A percentile compares a stretch with the other conserved stretches of the same genome.
Evolutionary conservation across 805 yeast species (phyloP).

Genomic region (Lipomyces japonicus): DNA sequence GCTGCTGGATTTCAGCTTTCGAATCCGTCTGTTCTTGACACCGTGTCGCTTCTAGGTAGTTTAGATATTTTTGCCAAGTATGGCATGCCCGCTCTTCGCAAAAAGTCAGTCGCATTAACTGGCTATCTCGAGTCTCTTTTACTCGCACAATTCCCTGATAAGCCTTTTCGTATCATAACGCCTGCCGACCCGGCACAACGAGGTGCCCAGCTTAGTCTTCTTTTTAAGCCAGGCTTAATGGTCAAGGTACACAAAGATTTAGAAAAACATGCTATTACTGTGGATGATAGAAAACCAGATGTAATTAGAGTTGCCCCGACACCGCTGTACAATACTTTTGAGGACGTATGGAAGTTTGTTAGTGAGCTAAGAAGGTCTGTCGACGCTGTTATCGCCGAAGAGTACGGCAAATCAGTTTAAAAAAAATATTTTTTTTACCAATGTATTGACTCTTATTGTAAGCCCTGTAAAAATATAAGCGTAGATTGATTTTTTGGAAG

Average conservation of each 20-base stretch:
- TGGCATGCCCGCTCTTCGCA: conserved; percentile 56
- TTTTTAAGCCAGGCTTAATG: conserved; percentile 67
- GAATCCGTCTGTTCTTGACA: conserved; percentile 84
- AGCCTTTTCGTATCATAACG: conserved; percentile 63
- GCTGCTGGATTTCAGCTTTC: conserved; percentile 88
- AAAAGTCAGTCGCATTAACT: conserved; percentile 58
- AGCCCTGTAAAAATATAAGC: too few species aligned
- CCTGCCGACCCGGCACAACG: conserved; percentile 57
- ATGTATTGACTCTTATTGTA: too few species aligned
- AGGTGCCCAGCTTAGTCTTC: conserved; percentile 80
- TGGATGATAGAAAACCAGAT: conserved; percentile 86
- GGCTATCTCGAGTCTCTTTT: conserved; percentile 51
- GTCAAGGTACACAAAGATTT: conserved; percentile 51
- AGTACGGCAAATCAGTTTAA: too few species aligned
- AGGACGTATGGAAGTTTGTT: conserved; percentile 54
- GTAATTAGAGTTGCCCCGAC: conserved; percentile 88
- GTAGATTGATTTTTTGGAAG: too few species aligned
- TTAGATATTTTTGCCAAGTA: conserved; percentile 54
- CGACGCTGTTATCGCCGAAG: too few species aligned
- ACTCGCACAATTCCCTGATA: conserved; percentile 36
- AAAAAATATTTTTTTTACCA: too few species aligned
- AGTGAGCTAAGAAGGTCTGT: conserved; percentile 45
- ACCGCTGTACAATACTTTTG: conserved; percentile 75
- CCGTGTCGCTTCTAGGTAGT: conserved; percentile 66
- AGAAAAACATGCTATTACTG: conserved; percentile 58